A percentile compares a stretch with the other conserved stretches of the same genome.
Conservation (phyloP, 2,329 filamentous ascomycete species). For the Bipolaris bicolor region DNA sequence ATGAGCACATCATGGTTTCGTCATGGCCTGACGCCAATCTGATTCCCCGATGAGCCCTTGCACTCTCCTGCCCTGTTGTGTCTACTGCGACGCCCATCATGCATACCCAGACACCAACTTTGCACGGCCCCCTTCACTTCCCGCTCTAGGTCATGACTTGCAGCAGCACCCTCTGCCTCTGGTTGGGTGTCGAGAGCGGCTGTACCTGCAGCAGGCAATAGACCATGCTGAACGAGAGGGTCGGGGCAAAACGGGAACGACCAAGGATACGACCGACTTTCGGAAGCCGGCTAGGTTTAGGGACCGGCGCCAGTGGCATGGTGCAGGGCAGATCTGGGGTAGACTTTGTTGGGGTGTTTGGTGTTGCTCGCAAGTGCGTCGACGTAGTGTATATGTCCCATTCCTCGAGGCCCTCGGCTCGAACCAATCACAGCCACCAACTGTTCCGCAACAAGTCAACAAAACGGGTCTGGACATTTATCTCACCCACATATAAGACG, state of each 20-base stretch:
- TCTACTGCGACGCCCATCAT: slow-evolving; percentile 2
- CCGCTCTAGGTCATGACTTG: slow-evolving; percentile 22
- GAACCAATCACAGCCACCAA: not conserved
- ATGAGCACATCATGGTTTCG: not conserved
- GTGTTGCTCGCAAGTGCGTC: not conserved
- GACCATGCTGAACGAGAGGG: slow-evolving; percentile 25
- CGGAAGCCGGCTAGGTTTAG: slow-evolving; percentile 33
- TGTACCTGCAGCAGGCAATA: slow-evolving; percentile 43
- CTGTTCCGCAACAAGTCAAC: not conserved
- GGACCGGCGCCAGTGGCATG: slow-evolving; percentile 29
- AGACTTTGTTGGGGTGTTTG: slow-evolving; percentile 31
- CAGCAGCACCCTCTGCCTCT: slow-evolving; percentile 23
- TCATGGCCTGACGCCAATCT: not conserved
- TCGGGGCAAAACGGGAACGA: slow-evolving; percentile 27
- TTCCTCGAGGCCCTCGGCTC: not conserved
- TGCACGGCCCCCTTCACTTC: slow-evolving; percentile 17
- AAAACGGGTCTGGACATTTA: too few relatives aligned
- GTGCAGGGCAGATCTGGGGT: slow-evolving; percentile 41
- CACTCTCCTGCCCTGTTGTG: not conserved
- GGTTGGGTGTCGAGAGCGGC: slow-evolving; percentile 29
- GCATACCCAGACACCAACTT: slow-evolving; percentile 8
- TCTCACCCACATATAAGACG: not conserved
- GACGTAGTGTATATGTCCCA: not conserved
- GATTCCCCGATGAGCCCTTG: not conserved
- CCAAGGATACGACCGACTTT: slow-evolving; percentile 21